phyloP scores from a whole-genome alignment of 345 rosid genomes.

The Eutrema yunnanense region DNA sequence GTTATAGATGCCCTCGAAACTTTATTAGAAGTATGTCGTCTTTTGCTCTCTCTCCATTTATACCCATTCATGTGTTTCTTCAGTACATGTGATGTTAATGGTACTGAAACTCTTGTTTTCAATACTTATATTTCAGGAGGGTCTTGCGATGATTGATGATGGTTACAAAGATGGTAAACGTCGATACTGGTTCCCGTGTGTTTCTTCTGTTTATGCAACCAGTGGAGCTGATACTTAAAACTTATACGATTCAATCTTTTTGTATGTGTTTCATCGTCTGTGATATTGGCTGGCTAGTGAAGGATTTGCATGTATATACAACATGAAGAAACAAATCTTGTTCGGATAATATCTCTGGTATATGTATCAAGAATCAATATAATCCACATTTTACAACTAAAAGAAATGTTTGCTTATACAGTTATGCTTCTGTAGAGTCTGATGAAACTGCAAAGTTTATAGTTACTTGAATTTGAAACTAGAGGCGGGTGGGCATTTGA shows the following conservation, averaged over 20 bases:
- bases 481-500: not conserved
- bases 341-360: not conserved
- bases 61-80: not conserved
- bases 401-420: not conserved
- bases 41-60: not conserved
- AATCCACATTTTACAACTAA: not conserved
- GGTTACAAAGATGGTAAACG: slow-evolving; percentile 67
- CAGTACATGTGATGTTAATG: not conserved
- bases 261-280: not conserved
- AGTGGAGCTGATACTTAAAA: slow-evolving; percentile 5
- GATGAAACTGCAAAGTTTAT: not conserved
- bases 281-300: not conserved
- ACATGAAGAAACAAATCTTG: not conserved
- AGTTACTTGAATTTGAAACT: not conserved
- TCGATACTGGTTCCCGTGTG: slow-evolving; percentile 57
- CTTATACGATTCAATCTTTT: not conserved
- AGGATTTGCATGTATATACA: not conserved
- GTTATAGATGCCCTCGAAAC: slow-evolving; percentile 76
- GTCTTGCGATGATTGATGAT: slow-evolving; percentile 80
- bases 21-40: slow-evolving; percentile 50
- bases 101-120: slow-evolving; percentile 15
- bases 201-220: slow-evolving; percentile 10
- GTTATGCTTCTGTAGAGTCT: not conserved
- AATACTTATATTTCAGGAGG: slow-evolving; percentile 45
- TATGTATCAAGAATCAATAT: not conserved